These are phyloP conservation scores for Epichloe sp. DNA, from an alignment of 2,329 filamentous ascomycete species.

Conservation along the genomic window DNA sequence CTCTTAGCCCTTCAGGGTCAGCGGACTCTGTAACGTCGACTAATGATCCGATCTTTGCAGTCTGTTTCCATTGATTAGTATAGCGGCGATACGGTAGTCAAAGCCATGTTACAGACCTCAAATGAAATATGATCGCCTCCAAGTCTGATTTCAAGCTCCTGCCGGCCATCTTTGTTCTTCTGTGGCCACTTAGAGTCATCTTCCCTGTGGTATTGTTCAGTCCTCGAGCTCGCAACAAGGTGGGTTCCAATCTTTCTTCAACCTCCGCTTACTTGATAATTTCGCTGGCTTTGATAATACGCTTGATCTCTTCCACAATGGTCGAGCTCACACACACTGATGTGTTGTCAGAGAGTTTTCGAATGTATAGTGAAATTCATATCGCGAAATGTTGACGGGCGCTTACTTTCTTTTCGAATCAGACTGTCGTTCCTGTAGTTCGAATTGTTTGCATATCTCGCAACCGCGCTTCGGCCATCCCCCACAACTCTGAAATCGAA, in stretches of 20 bases:
- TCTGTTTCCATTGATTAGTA: conserved; percentile 39
- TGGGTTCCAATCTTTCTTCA: background rate
- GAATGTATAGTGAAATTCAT: background rate
- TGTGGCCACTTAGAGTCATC: conserved; percentile 97
- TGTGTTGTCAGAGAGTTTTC: background rate
- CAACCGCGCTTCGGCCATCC: conserved; percentile 89
- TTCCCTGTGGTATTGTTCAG: conserved; percentile 50
- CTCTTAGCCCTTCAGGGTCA: conserved; percentile 87
- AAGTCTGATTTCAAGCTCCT: conserved; percentile 88
- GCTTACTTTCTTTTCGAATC: conserved; percentile 96
- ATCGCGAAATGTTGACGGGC: conserved; percentile 20
- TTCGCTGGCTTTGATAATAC: conserved; percentile 92
- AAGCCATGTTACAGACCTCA: conserved; percentile 48
- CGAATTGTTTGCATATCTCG: conserved; percentile 97
- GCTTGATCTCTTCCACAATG: conserved; percentile 87
- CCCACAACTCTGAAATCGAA: conserved; percentile 91
- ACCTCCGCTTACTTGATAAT: conserved; percentile 67
- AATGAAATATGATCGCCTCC: conserved; percentile 97
- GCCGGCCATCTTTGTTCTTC: conserved; percentile 97
- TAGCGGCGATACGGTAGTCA: background rate
- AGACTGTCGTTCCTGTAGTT: conserved; percentile 98
- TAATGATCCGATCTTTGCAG: conserved; percentile 92
- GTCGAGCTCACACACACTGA: conserved; percentile 91
- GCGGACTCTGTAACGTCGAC: conserved; percentile 94
- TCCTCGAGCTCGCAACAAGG: background rate